Conservation (phyloP, 2,329 filamentous ascomycete genomes). For the Venturia effusa region DNA sequence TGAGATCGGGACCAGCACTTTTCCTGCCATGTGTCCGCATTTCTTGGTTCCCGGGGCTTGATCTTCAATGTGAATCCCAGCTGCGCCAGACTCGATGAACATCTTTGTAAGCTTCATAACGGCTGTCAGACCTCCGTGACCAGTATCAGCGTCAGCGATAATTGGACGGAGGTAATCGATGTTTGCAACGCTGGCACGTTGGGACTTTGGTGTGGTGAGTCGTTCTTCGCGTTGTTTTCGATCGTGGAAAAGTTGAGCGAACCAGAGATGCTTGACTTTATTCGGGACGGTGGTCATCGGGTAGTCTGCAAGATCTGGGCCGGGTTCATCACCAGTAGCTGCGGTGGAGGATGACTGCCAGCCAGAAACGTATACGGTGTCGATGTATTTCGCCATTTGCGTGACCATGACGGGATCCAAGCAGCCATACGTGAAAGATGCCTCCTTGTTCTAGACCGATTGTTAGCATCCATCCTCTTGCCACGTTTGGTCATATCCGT, state of each 20-base stretch:
- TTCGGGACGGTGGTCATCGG: constrained; percentile 90
- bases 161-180: constrained; percentile 93
- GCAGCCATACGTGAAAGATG: constrained; percentile 93
- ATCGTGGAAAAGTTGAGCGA: constrained; percentile 98
- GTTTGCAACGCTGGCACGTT: constrained; percentile 65
- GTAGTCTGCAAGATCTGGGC: constrained; percentile 96
- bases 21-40: constrained; percentile 98
- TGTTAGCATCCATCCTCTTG: background rate
- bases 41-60: constrained; percentile 98
- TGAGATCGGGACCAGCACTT: constrained; percentile 90
- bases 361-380: constrained; percentile 96
- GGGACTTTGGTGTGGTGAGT: constrained; percentile 59
- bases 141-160: constrained; percentile 92
- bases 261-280: constrained; percentile 95
- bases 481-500: constrained; percentile 17
- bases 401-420: constrained; percentile 97
- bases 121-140: constrained; percentile 93
- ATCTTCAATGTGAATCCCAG: constrained; percentile 97
- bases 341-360: constrained; percentile 98
- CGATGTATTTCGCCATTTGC: constrained; percentile 98
- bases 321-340: constrained; percentile 88
- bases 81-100: constrained; percentile 91
- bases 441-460: constrained; percentile 58
- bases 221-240: constrained; percentile 97
- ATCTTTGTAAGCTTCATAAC: constrained; percentile 99